A percentile compares a stretch with the other conserved stretches of the same genome.
Evolutionary conservation across 768 basidiomycete species (phyloP).

Genomic region (Pluteus cervinus): DNA sequence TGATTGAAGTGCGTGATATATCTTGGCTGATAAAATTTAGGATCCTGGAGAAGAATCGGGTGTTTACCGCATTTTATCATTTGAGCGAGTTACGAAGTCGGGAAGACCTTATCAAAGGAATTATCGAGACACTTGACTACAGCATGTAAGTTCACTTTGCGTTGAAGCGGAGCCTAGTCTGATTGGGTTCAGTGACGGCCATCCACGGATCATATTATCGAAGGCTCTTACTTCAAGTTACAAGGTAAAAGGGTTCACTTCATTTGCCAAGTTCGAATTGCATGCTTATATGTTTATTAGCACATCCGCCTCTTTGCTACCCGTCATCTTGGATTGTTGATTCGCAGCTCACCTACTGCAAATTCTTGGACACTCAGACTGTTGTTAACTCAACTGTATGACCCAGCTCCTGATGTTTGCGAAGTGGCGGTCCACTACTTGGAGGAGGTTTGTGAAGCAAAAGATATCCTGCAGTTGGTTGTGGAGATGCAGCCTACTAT

Average conservation of each 20-base stretch:
- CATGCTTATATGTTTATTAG: constrained; percentile 29
- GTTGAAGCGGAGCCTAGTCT: constrained; percentile 5
- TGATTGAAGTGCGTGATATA: constrained; percentile 1
- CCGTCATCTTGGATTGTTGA: constrained; percentile 75
- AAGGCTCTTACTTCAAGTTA: constrained; percentile 94
- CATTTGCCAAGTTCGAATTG: neutral
- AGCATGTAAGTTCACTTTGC: constrained; percentile 52
- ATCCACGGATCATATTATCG: constrained; percentile 87
- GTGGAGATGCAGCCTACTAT: constrained; percentile 93
- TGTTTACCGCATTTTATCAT: constrained; percentile 96
- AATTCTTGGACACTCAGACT: constrained; percentile 88
- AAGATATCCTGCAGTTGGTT: constrained; percentile 80
- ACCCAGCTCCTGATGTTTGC: constrained; percentile 85
- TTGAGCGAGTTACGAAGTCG: constrained; percentile 85
- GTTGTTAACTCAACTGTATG: constrained; percentile 93
- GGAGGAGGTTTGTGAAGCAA: constrained; percentile 83
- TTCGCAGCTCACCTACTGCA: constrained; percentile 56
- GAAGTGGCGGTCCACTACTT: constrained; percentile 86
- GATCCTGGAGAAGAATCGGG: constrained; percentile 82
- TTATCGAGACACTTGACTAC: constrained; percentile 91
- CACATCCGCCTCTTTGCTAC: constrained; percentile 88
- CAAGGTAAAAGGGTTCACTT: constrained; percentile 41
- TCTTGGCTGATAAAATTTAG: constrained; percentile 31
- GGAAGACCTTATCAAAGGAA: constrained; percentile 87
- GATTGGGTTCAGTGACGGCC: constrained; percentile 69